phyloP scores from a whole-genome alignment of 1,139 yeast species.

The Pichia cactophila region DNA sequence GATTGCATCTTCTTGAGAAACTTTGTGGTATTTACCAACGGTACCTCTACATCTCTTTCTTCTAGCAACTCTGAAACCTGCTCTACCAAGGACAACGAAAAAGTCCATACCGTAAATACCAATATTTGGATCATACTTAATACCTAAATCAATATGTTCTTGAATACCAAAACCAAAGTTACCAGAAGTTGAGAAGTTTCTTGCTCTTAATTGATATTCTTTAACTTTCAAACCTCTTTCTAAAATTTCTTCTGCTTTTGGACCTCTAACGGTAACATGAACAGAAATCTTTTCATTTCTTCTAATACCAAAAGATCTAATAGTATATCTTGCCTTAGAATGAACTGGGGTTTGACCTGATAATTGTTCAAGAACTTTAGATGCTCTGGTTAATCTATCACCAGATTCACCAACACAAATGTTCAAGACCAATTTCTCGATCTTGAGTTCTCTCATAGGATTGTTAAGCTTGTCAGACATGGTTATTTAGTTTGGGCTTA shows the following conservation, averaged over 20 bases:
- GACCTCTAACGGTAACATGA: conserved; percentile 99
- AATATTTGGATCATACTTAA: conserved; percentile 99
- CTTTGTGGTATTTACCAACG: conserved; percentile 90
- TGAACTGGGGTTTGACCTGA: conserved; percentile 99
- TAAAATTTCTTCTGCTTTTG: conserved; percentile 99
- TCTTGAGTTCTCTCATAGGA: conserved; percentile 98
- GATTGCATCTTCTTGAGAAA: conserved; percentile 89
- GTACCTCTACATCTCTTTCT: conserved; percentile 93
- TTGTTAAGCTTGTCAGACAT: conserved; percentile 35
- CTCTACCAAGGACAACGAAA: conserved; percentile 99
- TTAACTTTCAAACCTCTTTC: conserved; percentile 99
- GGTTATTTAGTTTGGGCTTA: not conserved
- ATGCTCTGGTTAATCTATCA: conserved; percentile 99
- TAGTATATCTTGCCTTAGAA: conserved; percentile 99
- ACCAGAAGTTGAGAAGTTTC: conserved; percentile 97
- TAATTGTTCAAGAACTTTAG: conserved; percentile 98
- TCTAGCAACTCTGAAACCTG: conserved; percentile 98
- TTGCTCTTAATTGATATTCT: conserved; percentile 93
- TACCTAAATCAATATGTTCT: conserved; percentile 99
- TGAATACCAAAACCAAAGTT: conserved; percentile 99
- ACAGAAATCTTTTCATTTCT: conserved; percentile 99
- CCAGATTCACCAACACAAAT: conserved; percentile 99
- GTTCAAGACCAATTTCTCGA: conserved; percentile 99
- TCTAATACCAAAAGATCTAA: conserved; percentile 99
- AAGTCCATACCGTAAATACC: conserved; percentile 99